These are phyloP conservation scores for Mycena sanguinolenta DNA, from an alignment of 768 basidiomycete species.

Conservation along the genomic window DNA sequence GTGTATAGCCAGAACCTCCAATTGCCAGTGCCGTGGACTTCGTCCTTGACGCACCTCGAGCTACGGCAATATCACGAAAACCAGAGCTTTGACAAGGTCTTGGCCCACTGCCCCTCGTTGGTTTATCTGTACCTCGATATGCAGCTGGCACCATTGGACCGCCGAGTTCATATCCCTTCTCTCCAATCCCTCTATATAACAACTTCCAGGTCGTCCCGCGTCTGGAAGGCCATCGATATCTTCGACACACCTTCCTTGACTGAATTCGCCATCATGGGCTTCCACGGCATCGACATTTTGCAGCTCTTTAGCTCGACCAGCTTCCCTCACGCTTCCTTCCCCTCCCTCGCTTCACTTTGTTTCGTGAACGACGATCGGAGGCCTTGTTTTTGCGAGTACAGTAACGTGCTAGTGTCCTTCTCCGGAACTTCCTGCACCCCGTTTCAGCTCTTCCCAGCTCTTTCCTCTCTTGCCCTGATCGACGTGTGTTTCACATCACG, in stretches of 20 bases:
- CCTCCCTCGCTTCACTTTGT: neutral
- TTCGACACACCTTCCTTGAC: conserved; percentile 35
- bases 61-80: neutral
- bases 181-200: neutral
- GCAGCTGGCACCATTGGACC: neutral
- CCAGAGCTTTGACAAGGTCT: neutral
- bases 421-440: neutral
- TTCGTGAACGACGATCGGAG: neutral
- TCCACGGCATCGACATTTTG: neutral
- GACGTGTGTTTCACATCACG: conserved; percentile 1
- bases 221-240: neutral
- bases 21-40: neutral
- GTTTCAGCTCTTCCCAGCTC: conserved; percentile 6
- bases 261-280: neutral
- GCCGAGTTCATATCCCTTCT: neutral
- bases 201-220: no score
- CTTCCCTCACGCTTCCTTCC: neutral
- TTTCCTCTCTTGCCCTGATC: conserved; percentile 8
- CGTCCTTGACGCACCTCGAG: neutral
- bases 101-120: neutral
- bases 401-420: no score
- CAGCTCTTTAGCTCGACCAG: neutral
- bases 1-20: no score
- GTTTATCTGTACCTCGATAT: neutral
- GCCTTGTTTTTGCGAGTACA: neutral